Evolutionary conservation across 2,329 filamentous ascomycete species (phyloP), one percentile per base, ranked within the genome.

Genomic region (Colletotrichum sidae): DNA sequence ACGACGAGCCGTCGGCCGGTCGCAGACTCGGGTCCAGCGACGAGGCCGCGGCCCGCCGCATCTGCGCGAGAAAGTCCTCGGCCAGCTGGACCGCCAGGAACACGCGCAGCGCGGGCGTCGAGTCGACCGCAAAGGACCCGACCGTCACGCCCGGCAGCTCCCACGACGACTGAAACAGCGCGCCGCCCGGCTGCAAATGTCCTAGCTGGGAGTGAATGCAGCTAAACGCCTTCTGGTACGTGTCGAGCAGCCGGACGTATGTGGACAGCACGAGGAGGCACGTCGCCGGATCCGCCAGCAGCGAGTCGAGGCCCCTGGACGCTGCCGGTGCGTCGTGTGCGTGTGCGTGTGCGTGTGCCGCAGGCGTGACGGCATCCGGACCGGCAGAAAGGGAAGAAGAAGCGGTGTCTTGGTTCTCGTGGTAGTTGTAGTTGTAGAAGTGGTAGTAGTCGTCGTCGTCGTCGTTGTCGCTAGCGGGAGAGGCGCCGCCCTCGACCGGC

Each of bases 61-160:
- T 74, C 37, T 76, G 73, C 37, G 69, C 70, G 12, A 81, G 71
- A 46, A 81, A 79, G 68, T 80, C 77, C 62, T 80, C 77, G 6
- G 76, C 79, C n/a, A 81, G 70, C 65, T 80, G 78, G 37, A 81
- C 73, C 3, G 79, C 79, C 17, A 81, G 72, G 10, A 75, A 79
- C 75, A 81, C 79, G 64, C 80, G 79, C 39, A 81, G 71, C n/a
- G 75, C 74, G 1, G 78, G 77, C 4, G 78, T 75, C 11, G 78
- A 76, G 50, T 78, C 76, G 13, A 81, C 75, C 5, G 78, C 73
- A 49, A 80, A 79, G 4, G 77, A 77, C 5, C 79, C 79, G 2
- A 81, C 73, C 5, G 76, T 78, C 4, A 81, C 79, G 52, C 78
- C 75, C 10, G 79, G 79, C 2, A 81, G 74, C 55, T 77, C 77